Base-by-base conservation (phyloP, 2,329 filamentous ascomycete species). In the Colletotrichum nymphaeae region DNA sequence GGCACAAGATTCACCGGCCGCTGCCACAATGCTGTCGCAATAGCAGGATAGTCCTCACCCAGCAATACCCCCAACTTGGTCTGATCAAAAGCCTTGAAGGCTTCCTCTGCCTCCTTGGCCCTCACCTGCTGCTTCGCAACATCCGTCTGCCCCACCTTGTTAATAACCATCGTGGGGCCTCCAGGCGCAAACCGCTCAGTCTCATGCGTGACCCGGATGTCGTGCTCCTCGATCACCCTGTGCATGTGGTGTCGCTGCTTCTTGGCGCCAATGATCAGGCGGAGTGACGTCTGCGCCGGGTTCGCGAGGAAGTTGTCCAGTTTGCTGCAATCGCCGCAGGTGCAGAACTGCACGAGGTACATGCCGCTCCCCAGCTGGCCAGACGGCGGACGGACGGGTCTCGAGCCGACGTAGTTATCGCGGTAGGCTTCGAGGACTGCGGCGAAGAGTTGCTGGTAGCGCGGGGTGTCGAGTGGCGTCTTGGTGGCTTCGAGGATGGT, bases 261-360 rank as follows among this genome's bases (percentile, higher is more conserved):
- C 32, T 78, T 73, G 16, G 30, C 68, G 11, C 78, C 49, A 11
- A 67, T 0, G 49, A 81, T 78, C 0, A 49, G 8, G 8, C 24
- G 62, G 3, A 30, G 63, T 12, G 73, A 55, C 1, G 14, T 35
- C 16, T 69, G 9, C 5, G 57, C 22, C 14, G 70, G 63, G 30
- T 73, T 55, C 9, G 28, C 24, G 14, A 83, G 79, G 71, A 83
- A 83, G 0, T 1, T 5, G 62, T 79, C 80, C 7, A 83, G 70
- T 0, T 4, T 0, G 1, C 2, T 4, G 67, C 81, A 83, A 59
- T 79, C 76, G 7, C 0, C 0, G 53, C 81, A 82, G 6, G 1
- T 1, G 67, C 79, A 81, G 9, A 19, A 1, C 32, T 77, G 72
- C 4, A 19, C 16, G 9, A 32, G 59, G 14, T 72, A 66, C 3